Evolutionary conservation across 2,329 filamentous ascomycete species (phyloP).

Genomic region (Fusarium phyllophilum): DNA sequence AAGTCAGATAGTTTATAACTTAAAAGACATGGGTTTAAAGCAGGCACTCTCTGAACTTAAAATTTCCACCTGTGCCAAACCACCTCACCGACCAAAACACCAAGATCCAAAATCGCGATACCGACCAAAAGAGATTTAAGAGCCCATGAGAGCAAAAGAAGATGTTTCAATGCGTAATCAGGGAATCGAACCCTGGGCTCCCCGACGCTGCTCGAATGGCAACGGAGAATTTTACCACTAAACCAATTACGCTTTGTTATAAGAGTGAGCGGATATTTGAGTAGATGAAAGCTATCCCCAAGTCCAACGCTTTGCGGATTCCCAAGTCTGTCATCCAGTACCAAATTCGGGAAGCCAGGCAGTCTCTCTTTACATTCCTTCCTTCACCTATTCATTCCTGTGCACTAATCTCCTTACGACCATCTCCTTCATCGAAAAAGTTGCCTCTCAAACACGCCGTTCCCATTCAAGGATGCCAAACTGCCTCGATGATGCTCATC

Average conservation of each 20-base stretch:
- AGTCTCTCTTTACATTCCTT: background rate
- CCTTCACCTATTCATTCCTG: background rate
- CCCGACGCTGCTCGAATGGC: slow-evolving; percentile 6
- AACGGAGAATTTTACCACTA: slow-evolving; percentile 28
- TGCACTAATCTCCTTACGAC: background rate
- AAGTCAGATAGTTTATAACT: background rate
- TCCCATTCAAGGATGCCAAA: slow-evolving; percentile 53
- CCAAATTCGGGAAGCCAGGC: background rate
- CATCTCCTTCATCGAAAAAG: background rate
- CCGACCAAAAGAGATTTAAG: background rate
- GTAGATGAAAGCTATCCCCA: accelerated
- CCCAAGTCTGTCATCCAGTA: background rate
- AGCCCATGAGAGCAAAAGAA: background rate
- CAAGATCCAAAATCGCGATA: background rate
- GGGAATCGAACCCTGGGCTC: slow-evolving; percentile 5
- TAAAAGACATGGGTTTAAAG: background rate
- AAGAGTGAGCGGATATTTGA: accelerated
- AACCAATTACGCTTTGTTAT: slow-evolving; percentile 5
- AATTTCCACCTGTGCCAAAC: background rate
- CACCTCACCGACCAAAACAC: background rate
- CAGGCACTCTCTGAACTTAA: background rate
- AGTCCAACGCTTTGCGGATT: background rate
- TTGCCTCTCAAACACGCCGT: background rate
- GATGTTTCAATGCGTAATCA: slow-evolving; percentile 1
- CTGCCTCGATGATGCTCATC: slow-evolving; percentile 61